Base-by-base conservation (phyloP, 768 basidiomycete genomes). In the Trametes meyenii region DNA sequence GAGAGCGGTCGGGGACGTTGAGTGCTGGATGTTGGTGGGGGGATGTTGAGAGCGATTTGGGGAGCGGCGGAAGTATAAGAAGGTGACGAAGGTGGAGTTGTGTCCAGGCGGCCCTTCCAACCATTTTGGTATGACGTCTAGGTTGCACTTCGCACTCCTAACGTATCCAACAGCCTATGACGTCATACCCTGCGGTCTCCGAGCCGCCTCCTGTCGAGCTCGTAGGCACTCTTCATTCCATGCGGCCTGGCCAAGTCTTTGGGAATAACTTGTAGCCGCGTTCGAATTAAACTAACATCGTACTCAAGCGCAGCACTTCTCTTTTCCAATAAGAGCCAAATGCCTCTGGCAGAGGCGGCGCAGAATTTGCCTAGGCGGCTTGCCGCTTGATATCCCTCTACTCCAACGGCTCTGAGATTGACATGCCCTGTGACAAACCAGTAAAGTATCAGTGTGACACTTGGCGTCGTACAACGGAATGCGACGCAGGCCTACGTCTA, bases 91-190 rank as follows among this genome's bases (percentile, higher is more conserved):
- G 24, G 17, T n/a, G 51, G 60, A 52, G 61, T 54, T 51, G 61
- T 50, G 45, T 46, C 44, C 33, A 35, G n/a, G 13, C 42, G 53
- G 38, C 16, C 23, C 6, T 33, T 33, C 48, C 35, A 43, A 36
- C 60, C 48, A 48, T 56, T 62, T 56, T 62, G 55, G 61, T 40
- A 62, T 62, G 61, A 62, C 61, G 61, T 62, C 61, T 46, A 6
- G 42, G 10, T 11, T 24, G 21, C 38, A 42, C 19, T 39, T n/a
- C 24, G 17, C 44, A 24, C 17, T 19, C 40, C 57, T 33, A 14
- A n/a, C n/a, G n/a, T 24, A 13, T 19, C 57, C 57, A 42, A 19
- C 2, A 1, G 7, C 24, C 13, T 8, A 44, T 58, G 57, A 50
- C 57, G 57, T 58, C 57, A 58, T 24, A 6, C 24, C 26, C 29